Evolutionary conservation across 2,329 filamentous ascomycete genomes (phyloP).

Genomic region (Colletotrichum ledebouriae): DNA sequence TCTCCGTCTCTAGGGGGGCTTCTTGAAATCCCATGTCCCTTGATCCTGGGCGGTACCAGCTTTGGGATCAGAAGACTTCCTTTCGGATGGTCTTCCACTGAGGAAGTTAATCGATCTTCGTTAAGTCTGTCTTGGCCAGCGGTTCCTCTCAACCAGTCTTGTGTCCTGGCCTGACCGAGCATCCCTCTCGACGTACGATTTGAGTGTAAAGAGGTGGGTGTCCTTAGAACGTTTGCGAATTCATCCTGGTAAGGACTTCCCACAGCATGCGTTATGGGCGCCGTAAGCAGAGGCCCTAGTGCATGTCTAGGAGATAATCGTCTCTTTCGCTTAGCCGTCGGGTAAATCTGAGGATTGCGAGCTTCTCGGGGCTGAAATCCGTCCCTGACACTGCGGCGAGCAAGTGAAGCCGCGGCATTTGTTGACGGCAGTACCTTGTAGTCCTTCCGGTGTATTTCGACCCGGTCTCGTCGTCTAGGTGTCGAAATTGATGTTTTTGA

Average conservation of each 20-base stretch:
- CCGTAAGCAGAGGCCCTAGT: background rate
- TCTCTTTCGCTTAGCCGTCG: conserved; percentile 3
- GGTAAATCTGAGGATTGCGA: background rate
- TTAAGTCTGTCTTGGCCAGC: too few species aligned
- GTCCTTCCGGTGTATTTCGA: conserved; percentile 1
- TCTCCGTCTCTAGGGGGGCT: too few species aligned
- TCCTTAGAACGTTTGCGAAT: too few species aligned
- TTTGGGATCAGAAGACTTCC: too few species aligned
- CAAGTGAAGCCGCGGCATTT: background rate
- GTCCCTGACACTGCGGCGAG: background rate
- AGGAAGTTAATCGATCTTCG: too few species aligned
- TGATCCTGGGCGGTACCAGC: too few species aligned
- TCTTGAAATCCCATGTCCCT: too few species aligned
- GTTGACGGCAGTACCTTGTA: conserved; percentile 6
- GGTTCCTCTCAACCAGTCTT: too few species aligned
- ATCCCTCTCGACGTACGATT: too few species aligned
- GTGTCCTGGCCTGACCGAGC: too few species aligned
- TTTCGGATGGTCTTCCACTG: too few species aligned
- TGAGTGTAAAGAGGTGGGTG: too few species aligned
- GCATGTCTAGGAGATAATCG: background rate
- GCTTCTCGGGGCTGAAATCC: conserved; percentile 3
- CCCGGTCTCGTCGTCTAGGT: background rate
- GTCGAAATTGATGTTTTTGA: background rate
- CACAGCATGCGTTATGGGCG: background rate
- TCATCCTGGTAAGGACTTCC: background rate